Percentiles rank a stretch among this genome's conserved stretches.
phyloP scores from a whole-genome alignment of 805 yeast genomes.

The Ogataea wickerhamii region DNA sequence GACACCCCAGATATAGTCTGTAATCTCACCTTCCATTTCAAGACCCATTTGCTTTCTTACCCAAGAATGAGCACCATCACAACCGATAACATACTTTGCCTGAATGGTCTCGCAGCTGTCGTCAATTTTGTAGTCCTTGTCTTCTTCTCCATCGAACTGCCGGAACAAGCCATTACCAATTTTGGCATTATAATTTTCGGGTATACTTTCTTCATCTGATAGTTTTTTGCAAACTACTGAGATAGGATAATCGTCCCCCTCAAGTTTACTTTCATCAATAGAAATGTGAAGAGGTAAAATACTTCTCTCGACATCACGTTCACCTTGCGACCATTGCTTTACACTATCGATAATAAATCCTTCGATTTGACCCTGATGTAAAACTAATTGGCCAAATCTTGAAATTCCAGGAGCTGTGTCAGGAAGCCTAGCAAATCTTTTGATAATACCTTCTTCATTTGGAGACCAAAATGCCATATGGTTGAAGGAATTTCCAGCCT shows the following conservation, averaged over 20 bases:
- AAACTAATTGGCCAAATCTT: constrained; percentile 28
- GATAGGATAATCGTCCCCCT: constrained; percentile 40
- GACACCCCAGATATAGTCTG: constrained; percentile 38
- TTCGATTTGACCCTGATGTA: constrained; percentile 34
- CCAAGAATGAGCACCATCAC: constrained; percentile 35
- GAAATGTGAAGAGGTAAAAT: constrained; percentile 16
- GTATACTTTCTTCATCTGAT: constrained; percentile 15
- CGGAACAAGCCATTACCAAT: constrained; percentile 23
- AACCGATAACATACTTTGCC: constrained; percentile 33
- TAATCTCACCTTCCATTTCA: constrained; percentile 33
- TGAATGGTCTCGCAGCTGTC: constrained; percentile 21
- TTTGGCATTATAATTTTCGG: constrained; percentile 7
- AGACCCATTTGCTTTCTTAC: constrained; percentile 31
- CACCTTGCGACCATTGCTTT: constrained; percentile 16
- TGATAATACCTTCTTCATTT: constrained; percentile 22
- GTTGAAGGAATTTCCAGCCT: constrained; percentile 27
- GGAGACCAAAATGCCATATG: constrained; percentile 35
- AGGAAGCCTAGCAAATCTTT: constrained; percentile 25
- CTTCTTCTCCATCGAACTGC: constrained; percentile 28
- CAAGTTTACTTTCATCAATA: constrained; percentile 31
- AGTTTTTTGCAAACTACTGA: constrained; percentile 18
- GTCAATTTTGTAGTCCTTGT: constrained; percentile 14
- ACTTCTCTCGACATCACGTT: constrained; percentile 20
- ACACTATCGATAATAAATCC: constrained; percentile 26
- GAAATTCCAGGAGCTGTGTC: constrained; percentile 31